A percentile compares a stretch with the other conserved stretches of the same genome.
Evolutionary conservation across 306 rosid genomes (phyloP).

Genomic region (Senna tora): DNA sequence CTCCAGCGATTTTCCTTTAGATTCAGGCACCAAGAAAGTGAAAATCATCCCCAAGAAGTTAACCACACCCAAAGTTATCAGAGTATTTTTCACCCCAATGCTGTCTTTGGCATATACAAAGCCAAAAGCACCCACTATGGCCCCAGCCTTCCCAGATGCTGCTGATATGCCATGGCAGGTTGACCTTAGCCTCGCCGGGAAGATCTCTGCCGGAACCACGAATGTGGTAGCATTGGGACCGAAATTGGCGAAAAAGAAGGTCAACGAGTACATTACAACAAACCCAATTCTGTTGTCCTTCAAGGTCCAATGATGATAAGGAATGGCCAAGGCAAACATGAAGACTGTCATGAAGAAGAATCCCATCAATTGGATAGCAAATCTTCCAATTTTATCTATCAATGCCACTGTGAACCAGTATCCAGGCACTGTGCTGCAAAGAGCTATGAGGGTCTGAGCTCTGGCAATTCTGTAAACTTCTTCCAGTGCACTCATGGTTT

Average conservation of each 20-base stretch:
- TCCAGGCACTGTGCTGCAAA: conserved; percentile 88
- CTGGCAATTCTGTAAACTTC: conserved; percentile 73
- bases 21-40: conserved; percentile 83
- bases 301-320: conserved; percentile 85
- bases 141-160: conserved; percentile 90
- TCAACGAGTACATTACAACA: conserved; percentile 77
- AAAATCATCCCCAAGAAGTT: conserved; percentile 65
- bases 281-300: conserved; percentile 67
- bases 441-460: conserved; percentile 87
- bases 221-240: conserved; percentile 91
- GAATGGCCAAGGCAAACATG: conserved; percentile 88
- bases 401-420: conserved; percentile 89
- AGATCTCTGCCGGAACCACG: conserved; percentile 89
- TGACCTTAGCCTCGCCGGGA: conserved; percentile 79
- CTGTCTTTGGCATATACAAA: conserved; percentile 60
- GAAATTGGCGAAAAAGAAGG: conserved; percentile 88
- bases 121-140: conserved; percentile 85
- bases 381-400: conserved; percentile 72
- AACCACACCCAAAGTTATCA: conserved; percentile 60
- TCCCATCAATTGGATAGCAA: conserved; percentile 73
- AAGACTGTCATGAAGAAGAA: conserved; percentile 89
- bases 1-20: conserved; percentile 83
- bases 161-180: conserved; percentile 95
- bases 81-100: conserved; percentile 62
- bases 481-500: conserved; percentile 78